Evolutionary conservation across 805 yeast species (phyloP).

Genomic region (Candida taoyuanica): DNA sequence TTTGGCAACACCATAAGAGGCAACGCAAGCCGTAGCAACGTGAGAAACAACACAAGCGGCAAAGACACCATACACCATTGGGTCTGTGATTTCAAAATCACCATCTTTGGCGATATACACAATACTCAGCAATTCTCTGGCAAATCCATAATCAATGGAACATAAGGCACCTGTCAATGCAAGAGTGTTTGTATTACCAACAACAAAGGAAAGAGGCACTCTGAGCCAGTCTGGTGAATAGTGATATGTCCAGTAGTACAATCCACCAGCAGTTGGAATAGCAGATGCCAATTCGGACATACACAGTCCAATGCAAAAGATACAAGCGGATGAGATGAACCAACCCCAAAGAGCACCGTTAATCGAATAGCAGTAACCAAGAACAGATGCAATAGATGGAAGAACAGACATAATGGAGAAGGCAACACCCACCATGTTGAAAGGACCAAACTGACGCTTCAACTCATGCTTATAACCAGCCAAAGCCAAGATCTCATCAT

Average conservation of each 20-base stretch:
- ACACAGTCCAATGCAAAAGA: slow-evolving; percentile 49
- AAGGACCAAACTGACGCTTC: slow-evolving; percentile 48
- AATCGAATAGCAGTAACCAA: slow-evolving; percentile 42
- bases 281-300: slow-evolving; percentile 66
- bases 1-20: slow-evolving; percentile 52
- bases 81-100: slow-evolving; percentile 48
- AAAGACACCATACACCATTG: slow-evolving; percentile 55
- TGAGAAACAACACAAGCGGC: slow-evolving; percentile 51
- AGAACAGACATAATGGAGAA: slow-evolving; percentile 67
- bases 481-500: slow-evolving; percentile 33
- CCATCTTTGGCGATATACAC: slow-evolving; percentile 53
- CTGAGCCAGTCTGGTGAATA: slow-evolving; percentile 53
- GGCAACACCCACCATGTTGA: slow-evolving; percentile 64
- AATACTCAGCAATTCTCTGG: slow-evolving; percentile 53
- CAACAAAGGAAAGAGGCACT: slow-evolving; percentile 54
- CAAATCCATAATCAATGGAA: slow-evolving; percentile 68
- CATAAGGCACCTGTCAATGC: slow-evolving; percentile 65
- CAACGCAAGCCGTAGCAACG: slow-evolving; percentile 44
- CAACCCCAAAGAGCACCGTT: slow-evolving; percentile 63
- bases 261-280: slow-evolving; percentile 72
- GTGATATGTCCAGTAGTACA: slow-evolving; percentile 63
- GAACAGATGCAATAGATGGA: slow-evolving; percentile 50
- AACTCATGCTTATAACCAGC: slow-evolving; percentile 73
- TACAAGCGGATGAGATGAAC: slow-evolving; percentile 52
- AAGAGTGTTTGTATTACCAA: slow-evolving; percentile 63